A percentile compares a stretch with the other conserved stretches of the same genome.
Evolutionary conservation across 208 protist species (phyloP).

Genomic region (Leishmania tropica): DNA sequence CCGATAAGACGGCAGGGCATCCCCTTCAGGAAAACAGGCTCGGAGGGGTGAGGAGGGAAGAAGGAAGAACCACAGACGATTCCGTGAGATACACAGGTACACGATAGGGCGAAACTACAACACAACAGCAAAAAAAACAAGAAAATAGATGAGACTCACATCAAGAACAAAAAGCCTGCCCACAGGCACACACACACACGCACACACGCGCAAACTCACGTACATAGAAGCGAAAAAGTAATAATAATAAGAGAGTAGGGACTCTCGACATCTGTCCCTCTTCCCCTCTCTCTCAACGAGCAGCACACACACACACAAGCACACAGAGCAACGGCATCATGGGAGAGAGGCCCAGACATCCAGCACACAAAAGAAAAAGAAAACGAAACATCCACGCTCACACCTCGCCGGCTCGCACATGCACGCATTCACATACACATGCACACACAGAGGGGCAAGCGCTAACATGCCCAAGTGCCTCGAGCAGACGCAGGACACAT

Average conservation of each 20-base stretch:
- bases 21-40: not conserved
- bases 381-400: not conserved
- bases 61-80: not conserved
- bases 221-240: not conserved
- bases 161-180: not conserved
- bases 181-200: not conserved
- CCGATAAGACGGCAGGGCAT: not conserved
- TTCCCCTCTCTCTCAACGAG: not conserved
- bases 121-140: not conserved
- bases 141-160: not conserved
- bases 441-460: not conserved
- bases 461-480: not conserved
- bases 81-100: not conserved
- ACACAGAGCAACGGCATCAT: not conserved
- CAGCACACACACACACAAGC: not conserved
- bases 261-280: no score
- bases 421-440: not conserved
- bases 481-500: not conserved
- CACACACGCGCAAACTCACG: not conserved
- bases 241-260: no score
- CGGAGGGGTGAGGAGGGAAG: not conserved
- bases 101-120: not conserved
- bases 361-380: not conserved
- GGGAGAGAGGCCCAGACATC: not conserved
- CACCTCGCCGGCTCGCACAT: not conserved